Base-by-base conservation (phyloP, 2,329 filamentous ascomycete genomes). In the Xenosphaeropsis pyriputrescens region DNA sequence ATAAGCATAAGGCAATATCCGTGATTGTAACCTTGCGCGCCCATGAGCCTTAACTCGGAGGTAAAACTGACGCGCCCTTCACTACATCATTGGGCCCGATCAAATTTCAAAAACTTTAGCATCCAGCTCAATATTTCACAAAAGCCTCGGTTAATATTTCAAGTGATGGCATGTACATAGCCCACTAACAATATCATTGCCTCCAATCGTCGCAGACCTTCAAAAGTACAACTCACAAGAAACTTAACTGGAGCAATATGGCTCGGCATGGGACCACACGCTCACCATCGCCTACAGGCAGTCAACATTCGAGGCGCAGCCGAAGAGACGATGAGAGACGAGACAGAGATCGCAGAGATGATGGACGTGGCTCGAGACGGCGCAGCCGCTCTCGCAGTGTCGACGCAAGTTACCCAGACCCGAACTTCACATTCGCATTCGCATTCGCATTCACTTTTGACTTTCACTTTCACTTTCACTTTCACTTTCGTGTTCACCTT, bases 261-360 rank as follows among this genome's bases (percentile, higher is more conserved):
- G 67, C 66, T 65, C 67, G 68, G 60, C 67, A 67, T 60, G 69
- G 67, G 65, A 68, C 72, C 60, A 65, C 66, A 67, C 70, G 83
- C 82, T 89, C 83, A 88, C 84, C 83, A 83, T 85, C 80, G 77
- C 81, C 81, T 79, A 77, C 79, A 86, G 82, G 81, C 75, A 85
- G 81, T 70, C 78, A 82, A 57, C 70, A 73, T 61, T 77, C 77
- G 55, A 73, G 62, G 54, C 70, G 69, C 43, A 61, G 51, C 51
- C 63, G 65, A 52, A 64, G 67, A 59, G 69, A 59, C 26, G 53
- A 58, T 38, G 51, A 70, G 50, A 62, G 67, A 45, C 58, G 63
- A 50, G 67, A 70, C 36, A 61, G 62, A 52, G 64, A 60, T 48
- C 58, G 66, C 32, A 60, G 65, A 47, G 67, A 70, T 51, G 66